These are phyloP conservation scores for Pseudonitzschia delicatissima DNA, from an alignment of 108 stramenopile species.

Conservation along the genomic window DNA sequence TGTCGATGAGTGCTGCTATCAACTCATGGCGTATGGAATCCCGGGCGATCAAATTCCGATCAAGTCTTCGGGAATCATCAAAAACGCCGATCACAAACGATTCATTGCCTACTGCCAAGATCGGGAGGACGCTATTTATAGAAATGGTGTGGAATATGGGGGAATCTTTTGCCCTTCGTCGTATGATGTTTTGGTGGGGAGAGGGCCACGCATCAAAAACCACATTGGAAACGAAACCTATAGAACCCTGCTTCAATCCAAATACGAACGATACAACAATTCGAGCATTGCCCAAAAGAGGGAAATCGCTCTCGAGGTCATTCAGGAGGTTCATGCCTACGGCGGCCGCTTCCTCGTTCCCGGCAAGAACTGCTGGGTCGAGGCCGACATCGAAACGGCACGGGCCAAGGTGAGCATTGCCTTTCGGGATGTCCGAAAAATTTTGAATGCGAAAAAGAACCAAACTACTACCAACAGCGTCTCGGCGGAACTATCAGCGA, in stretches of 20 bases:
- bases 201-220: constrained; percentile 17
- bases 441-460: not conserved
- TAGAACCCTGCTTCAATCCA: constrained; percentile 18
- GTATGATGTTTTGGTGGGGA: not conserved
- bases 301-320: constrained; percentile 25
- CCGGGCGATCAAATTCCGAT: constrained; percentile 8
- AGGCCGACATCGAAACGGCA: constrained; percentile 20
- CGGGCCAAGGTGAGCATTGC: constrained; percentile 23
- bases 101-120: constrained; percentile 1
- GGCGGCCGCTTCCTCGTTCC: constrained; percentile 32
- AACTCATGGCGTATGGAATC: constrained; percentile 12
- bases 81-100: not conserved
- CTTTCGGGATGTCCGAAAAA: constrained; percentile 24
- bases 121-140: not conserved
- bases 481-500: not conserved
- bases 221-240: constrained; percentile 20
- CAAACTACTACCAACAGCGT: not conserved
- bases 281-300: constrained; percentile 22
- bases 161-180: constrained; percentile 1
- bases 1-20: not conserved
- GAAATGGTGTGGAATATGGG: not conserved
- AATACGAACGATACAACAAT: constrained; percentile 11
- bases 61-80: not conserved
- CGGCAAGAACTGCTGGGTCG: constrained; percentile 19
- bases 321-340: constrained; percentile 12